Percentiles rank a stretch among this genome's conserved stretches.
phyloP scores from a whole-genome alignment of 345 rosid genomes.

The Lepidium sativum region DNA sequence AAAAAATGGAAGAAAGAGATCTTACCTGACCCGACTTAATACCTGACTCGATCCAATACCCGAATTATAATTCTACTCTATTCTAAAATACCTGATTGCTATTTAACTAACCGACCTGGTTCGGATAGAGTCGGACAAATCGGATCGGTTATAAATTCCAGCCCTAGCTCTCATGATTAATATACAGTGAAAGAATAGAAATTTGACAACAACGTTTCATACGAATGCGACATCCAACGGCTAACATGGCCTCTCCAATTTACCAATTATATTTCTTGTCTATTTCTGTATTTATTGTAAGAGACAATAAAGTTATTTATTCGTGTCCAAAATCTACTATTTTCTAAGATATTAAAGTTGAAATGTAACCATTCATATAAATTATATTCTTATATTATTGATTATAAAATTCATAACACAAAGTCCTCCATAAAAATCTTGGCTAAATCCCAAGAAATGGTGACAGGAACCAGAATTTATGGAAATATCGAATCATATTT shows the following conservation, averaged over 20 bases:
- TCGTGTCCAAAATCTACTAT: neutral
- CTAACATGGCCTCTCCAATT: conserved; percentile 6
- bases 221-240: conserved; percentile 24
- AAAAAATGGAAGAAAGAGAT: too few relatives aligned
- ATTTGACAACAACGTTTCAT: conserved; percentile 6
- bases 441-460: conserved; percentile 8
- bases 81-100: too few relatives aligned
- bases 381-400: neutral
- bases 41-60: too few relatives aligned
- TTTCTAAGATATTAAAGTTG: neutral
- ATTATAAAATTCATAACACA: neutral
- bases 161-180: too few relatives aligned
- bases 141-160: too few relatives aligned
- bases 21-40: too few relatives aligned
- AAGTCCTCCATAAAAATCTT: neutral
- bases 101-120: too few relatives aligned
- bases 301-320: neutral
- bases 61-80: too few relatives aligned
- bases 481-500: neutral
- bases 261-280: conserved; percentile 5
- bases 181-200: neutral
- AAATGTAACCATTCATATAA: neutral
- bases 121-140: too few relatives aligned
- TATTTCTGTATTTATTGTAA: conserved; percentile 7
- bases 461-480: conserved; percentile 1